Evolutionary conservation across 2,329 filamentous ascomycete species (phyloP).

Genomic region (Penicillium frequentans): DNA sequence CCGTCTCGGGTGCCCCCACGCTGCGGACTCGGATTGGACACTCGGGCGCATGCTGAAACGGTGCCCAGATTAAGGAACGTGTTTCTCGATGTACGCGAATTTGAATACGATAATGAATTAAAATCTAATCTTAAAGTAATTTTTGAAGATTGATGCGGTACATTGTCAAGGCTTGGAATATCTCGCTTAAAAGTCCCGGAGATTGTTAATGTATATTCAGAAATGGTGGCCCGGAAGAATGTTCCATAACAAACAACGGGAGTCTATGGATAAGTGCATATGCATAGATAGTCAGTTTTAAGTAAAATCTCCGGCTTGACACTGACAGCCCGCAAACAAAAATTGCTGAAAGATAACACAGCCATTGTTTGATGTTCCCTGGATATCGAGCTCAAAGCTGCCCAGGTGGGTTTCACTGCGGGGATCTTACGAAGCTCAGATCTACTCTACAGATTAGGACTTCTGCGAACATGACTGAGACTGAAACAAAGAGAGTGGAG

Average conservation of each 20-base stretch:
- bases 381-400: not conserved
- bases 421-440: not conserved
- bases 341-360: not conserved
- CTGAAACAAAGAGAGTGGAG: not conserved
- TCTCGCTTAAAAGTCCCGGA: not conserved
- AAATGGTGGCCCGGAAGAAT: not conserved
- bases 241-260: not conserved
- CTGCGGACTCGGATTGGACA: slow-evolving; percentile 15
- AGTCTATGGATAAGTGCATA: too few relatives aligned
- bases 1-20: slow-evolving; percentile 19
- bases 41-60: slow-evolving; percentile 21
- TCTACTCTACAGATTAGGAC: not conserved
- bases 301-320: not conserved
- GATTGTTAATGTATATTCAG: not conserved
- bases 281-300: not conserved
- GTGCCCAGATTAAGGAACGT: not conserved
- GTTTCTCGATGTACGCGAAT: not conserved
- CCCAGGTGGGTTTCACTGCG: not conserved
- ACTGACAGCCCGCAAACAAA: not conserved
- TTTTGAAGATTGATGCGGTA: too few relatives aligned
- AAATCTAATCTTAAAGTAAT: too few relatives aligned
- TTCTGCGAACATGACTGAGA: not conserved
- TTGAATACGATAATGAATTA: not conserved
- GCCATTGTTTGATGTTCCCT: not conserved
- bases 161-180: too few relatives aligned